Conservation (phyloP, 2,329 filamentous ascomycete genomes). For the Colletotrichum sp. region DNA sequence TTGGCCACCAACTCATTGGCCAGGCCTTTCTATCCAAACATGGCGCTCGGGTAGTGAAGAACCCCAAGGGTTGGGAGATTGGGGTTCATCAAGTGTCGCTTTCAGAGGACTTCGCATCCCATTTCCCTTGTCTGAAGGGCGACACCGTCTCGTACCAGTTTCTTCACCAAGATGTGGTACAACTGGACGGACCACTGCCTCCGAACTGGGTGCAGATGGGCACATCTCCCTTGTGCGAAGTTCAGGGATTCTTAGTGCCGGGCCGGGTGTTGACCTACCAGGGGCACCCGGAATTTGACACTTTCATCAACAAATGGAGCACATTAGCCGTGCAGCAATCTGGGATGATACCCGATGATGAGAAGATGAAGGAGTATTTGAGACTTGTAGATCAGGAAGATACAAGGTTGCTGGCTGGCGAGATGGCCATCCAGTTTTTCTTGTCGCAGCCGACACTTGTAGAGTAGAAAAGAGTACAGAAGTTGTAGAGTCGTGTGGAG, state of each 20-base stretch:
- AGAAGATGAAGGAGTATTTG: neutral
- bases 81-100: slow-evolving; percentile 32
- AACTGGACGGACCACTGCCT: slow-evolving; percentile 18
- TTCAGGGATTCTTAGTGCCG: slow-evolving; percentile 43
- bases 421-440: slow-evolving; percentile 25
- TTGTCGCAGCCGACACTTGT: neutral
- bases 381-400: slow-evolving; percentile 24
- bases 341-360: slow-evolving; percentile 18
- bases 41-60: slow-evolving; percentile 30
- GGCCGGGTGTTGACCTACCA: slow-evolving; percentile 44
- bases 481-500: neutral
- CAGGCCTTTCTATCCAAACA: slow-evolving; percentile 36
- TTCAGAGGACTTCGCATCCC: slow-evolving; percentile 23
- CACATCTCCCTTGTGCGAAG: slow-evolving; percentile 31
- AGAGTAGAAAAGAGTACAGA: neutral
- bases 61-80: slow-evolving; percentile 34
- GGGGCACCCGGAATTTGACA: slow-evolving; percentile 49
- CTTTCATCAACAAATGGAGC: slow-evolving; percentile 35
- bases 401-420: slow-evolving; percentile 21
- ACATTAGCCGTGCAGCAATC: slow-evolving; percentile 40
- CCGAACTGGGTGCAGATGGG: slow-evolving; percentile 26
- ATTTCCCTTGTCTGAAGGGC: neutral
- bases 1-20: slow-evolving; percentile 46
- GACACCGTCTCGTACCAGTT: slow-evolving; percentile 37
- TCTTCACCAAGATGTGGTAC: slow-evolving; percentile 39